These are phyloP conservation scores for Pholiota microspora DNA, from an alignment of 768 basidiomycete genomes.

Conservation along the genomic window DNA sequence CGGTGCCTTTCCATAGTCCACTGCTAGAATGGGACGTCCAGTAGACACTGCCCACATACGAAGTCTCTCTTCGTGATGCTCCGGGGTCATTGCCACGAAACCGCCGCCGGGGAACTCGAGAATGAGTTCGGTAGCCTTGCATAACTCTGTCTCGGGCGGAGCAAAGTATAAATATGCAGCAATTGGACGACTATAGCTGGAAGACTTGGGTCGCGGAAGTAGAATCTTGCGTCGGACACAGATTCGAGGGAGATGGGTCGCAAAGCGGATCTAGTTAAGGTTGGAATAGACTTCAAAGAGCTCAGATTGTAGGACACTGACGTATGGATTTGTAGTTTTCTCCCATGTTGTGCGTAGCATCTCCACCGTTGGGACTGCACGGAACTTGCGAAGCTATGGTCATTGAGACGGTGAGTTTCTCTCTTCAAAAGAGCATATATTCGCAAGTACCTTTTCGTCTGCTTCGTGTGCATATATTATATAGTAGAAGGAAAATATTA, in stretches of 20 bases:
- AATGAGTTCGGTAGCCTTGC: slow-evolving; percentile 73
- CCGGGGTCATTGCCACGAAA: slow-evolving; percentile 93
- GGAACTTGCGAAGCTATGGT: slow-evolving; percentile 78
- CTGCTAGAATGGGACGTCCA: slow-evolving; percentile 74
- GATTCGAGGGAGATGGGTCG: slow-evolving; percentile 64
- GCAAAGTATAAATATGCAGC: slow-evolving; percentile 82
- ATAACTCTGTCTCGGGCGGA: slow-evolving; percentile 61
- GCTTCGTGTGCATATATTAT: slow-evolving; percentile 84
- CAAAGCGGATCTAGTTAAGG: slow-evolving; percentile 57
- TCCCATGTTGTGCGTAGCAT: slow-evolving; percentile 97
- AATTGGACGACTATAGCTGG: slow-evolving; percentile 79
- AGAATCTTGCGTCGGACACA: slow-evolving; percentile 70
- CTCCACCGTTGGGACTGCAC: slow-evolving; percentile 93
- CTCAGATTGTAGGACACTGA: slow-evolving; percentile 30
- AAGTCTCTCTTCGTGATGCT: slow-evolving; percentile 94
- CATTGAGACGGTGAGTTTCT: neutral
- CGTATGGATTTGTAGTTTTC: slow-evolving; percentile 93
- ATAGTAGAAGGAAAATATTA: slow-evolving; percentile 88
- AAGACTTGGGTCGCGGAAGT: slow-evolving; percentile 78
- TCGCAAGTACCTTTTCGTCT: slow-evolving; percentile 79
- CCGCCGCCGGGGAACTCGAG: slow-evolving; percentile 96
- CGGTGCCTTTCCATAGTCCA: slow-evolving; percentile 96
- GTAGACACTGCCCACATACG: slow-evolving; percentile 82
- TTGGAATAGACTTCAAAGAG: slow-evolving; percentile 1
- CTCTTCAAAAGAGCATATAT: neutral